Conservation (phyloP, 1,284 basidiomycete species). For the Trametes sp. region DNA sequence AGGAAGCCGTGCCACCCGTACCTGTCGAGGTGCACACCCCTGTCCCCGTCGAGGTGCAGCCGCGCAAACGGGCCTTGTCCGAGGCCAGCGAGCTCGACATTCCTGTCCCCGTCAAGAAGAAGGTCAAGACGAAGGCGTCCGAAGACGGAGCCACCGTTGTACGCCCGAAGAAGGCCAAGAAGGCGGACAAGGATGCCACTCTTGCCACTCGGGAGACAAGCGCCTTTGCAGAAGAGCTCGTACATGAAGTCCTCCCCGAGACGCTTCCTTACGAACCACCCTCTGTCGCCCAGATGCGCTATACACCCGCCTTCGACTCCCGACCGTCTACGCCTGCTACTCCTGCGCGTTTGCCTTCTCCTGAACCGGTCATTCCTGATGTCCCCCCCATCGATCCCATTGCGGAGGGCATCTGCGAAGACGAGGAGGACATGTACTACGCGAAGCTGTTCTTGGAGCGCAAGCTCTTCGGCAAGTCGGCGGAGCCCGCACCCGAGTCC, state of each 20-base stretch:
- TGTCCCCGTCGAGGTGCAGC: constrained; percentile 19
- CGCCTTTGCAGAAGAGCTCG: constrained; percentile 36
- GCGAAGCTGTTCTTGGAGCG: constrained; percentile 70
- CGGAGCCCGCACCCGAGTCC: constrained; percentile 40
- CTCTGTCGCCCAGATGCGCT: constrained; percentile 55
- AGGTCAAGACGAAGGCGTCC: constrained; percentile 33
- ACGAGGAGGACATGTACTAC: constrained; percentile 94
- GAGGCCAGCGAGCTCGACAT: constrained; percentile 42
- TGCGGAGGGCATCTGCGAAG: constrained; percentile 70
- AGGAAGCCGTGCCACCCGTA: constrained; percentile 31
- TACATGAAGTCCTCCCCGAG: constrained; percentile 62
- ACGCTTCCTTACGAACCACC: constrained; percentile 59
- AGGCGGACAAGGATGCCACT: constrained; percentile 42
- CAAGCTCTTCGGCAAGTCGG: constrained; percentile 36
- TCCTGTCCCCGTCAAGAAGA: constrained; percentile 44
- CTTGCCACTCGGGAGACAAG: constrained; percentile 15
- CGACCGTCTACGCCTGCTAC: constrained; percentile 32
- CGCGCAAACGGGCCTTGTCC: constrained; percentile 40
- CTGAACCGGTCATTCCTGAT: constrained; percentile 40
- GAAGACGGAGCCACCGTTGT: constrained; percentile 48
- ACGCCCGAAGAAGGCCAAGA: constrained; percentile 50
- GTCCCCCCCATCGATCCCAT: constrained; percentile 59
- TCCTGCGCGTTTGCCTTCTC: constrained; percentile 50
- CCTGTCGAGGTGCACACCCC: constrained; percentile 20
- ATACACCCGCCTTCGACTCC: constrained; percentile 49